These are phyloP conservation scores for Clitocybe nebularis DNA, from an alignment of 1,284 basidiomycete genomes.

Conservation along the genomic window DNA sequence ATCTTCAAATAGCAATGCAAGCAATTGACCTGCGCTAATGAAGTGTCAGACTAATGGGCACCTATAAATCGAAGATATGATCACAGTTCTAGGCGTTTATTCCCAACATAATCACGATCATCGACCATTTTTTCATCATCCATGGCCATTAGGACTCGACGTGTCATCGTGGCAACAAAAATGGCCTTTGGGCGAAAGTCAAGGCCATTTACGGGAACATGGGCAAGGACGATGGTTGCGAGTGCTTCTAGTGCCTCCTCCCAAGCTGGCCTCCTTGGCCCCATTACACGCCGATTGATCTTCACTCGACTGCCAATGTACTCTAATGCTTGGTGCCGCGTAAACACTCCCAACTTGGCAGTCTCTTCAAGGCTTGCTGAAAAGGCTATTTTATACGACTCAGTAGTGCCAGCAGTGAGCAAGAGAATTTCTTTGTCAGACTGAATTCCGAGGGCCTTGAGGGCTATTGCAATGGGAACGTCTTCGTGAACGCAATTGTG, in stretches of 20 bases:
- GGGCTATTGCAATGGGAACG: constrained; percentile 93
- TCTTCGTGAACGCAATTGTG: constrained; percentile 99
- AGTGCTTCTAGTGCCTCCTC: constrained; percentile 97
- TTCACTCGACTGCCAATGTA: constrained; percentile 95
- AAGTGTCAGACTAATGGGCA: constrained; percentile 13
- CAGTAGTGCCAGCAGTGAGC: constrained; percentile 90
- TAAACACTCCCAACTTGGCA: constrained; percentile 87
- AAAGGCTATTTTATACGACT: constrained; percentile 86
- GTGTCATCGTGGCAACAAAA: constrained; percentile 97
- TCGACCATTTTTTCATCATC: constrained; percentile 97
- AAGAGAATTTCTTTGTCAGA: constrained; percentile 98
- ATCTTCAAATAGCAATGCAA: constrained; percentile 96
- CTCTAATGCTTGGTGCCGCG: constrained; percentile 91
- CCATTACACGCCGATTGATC: constrained; percentile 75
- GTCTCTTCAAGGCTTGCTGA: constrained; percentile 94
- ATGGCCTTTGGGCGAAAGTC: constrained; percentile 96
- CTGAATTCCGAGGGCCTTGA: constrained; percentile 95
- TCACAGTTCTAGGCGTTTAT: constrained; percentile 97
- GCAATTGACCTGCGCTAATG: constrained; percentile 87
- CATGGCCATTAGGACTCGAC: constrained; percentile 95
- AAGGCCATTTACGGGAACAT: constrained; percentile 89
- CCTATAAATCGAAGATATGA: too few species aligned
- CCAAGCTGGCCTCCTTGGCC: constrained; percentile 80
- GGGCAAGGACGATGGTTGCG: constrained; percentile 95
- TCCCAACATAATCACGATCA: constrained; percentile 98